Evolutionary conservation across 2,329 filamentous ascomycete species (phyloP), one percentile per base, ranked within the genome.

Genomic region (Fusarium sp.): DNA sequence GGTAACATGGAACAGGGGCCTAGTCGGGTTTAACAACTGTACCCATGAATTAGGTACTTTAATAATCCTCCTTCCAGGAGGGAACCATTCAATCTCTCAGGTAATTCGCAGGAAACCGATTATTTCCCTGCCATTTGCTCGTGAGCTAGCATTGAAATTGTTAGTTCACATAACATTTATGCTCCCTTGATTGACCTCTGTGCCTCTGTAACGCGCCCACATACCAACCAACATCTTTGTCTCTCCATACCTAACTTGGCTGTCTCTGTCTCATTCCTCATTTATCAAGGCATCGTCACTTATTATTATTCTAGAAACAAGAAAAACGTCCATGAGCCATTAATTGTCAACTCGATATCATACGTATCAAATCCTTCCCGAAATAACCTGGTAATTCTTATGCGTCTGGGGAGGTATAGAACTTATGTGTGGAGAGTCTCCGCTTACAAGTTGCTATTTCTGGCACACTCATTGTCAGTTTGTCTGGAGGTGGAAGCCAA

Each of bases 361-460:
- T 41, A 58, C 42, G 48, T 31, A 37, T 23, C 26, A n/a, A 49
- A 47, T 52, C 31, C 49, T 66, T 57, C 31, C 42, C 39, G 35
- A 28, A 16, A n/a, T 37, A 48, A 41, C 50, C 26, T 56, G 39
- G 33, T 33, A 26, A 38, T 41, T 59, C 21, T 37, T 59, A 44
- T 56, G 10, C 31, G 18, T 37, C 26, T 54, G 38, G 59, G 13
- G 39, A 16, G 35, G 29, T 28, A 28, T 38, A 44, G 20, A n/a
- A n/a, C 26, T 31, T 69, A 37, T 28, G 38, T 66, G 54, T 54
- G 44, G 52, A 35, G 57, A 49, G 26, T 54, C 57, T 55, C 57
- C 52, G 48, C 53, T 64, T 52, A 31, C 37, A 52, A 35, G 47
- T 53, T 67, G 31, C 67, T 70, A 68, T 70, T 68, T 46, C 58